A percentile compares a stretch with the other conserved stretches of the same genome.
phyloP scores from a whole-genome alignment of 257 asterid species.

The Capsicum chinense region DNA sequence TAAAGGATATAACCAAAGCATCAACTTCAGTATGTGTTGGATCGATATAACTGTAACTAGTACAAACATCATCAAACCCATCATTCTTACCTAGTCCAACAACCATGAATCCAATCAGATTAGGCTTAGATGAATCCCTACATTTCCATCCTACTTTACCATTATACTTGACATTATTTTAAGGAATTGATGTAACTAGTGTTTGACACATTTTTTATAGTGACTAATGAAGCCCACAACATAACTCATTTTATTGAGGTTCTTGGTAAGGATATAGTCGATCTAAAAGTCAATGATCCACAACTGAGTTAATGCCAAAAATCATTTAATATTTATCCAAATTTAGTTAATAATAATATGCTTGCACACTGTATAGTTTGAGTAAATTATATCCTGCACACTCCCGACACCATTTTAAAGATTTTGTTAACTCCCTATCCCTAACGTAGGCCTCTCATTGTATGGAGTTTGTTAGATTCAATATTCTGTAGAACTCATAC shows the following conservation, averaged over 20 bases:
- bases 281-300: constrained; percentile 47
- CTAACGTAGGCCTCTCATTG: too few relatives aligned
- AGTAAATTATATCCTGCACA: too few relatives aligned
- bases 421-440: too few relatives aligned
- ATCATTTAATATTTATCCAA: neutral
- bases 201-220: constrained; percentile 87
- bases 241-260: constrained; percentile 91
- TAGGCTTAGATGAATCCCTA: constrained; percentile 73
- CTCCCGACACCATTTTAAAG: too few relatives aligned
- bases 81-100: constrained; percentile 92
- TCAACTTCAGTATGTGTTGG: constrained; percentile 93
- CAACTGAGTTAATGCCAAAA: neutral
- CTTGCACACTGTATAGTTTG: neutral
- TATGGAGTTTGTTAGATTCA: too few relatives aligned
- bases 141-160: constrained; percentile 95
- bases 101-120: constrained; percentile 93
- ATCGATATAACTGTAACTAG: constrained; percentile 84
- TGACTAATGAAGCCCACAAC: constrained; percentile 77
- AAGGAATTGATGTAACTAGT: constrained; percentile 86
- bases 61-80: constrained; percentile 75
- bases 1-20: constrained; percentile 83
- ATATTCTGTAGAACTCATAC: too few relatives aligned
- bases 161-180: constrained; percentile 66
- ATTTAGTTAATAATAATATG: neutral
- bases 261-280: constrained; percentile 79